Conservation (phyloP, 139 green algal genomes). For the Edaphochlamys debaryana region DNA sequence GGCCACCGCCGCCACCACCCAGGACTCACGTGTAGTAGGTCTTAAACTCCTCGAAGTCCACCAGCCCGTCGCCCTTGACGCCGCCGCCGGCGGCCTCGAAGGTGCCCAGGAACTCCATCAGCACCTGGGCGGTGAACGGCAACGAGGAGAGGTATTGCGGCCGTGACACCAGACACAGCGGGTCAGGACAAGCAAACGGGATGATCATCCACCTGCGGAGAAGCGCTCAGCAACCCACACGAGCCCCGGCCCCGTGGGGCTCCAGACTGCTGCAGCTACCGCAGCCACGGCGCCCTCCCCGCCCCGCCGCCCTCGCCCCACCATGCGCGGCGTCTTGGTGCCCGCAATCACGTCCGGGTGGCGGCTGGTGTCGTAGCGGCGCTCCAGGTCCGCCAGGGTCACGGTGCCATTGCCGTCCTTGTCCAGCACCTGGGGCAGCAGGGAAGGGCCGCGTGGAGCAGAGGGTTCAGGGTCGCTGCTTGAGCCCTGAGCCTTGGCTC, state of each 20-base stretch:
- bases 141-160: too few species aligned
- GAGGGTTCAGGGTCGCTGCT: too few species aligned
- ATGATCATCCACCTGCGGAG: too few species aligned
- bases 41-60: slow-evolving; percentile 65
- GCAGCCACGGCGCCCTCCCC: too few species aligned
- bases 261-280: too few species aligned
- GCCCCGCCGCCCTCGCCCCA: too few species aligned
- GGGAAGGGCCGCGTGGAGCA: not conserved
- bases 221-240: too few species aligned
- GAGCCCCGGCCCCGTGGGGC: too few species aligned
- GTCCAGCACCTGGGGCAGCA: slow-evolving; percentile 49
- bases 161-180: too few species aligned
- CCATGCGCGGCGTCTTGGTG: slow-evolving; percentile 53
- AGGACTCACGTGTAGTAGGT: slow-evolving; percentile 60
- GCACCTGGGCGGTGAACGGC: slow-evolving; percentile 11
- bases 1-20: too few species aligned
- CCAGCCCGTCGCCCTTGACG: slow-evolving; percentile 46
- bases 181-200: too few species aligned
- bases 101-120: slow-evolving; percentile 58
- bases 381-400: slow-evolving; percentile 56
- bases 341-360: slow-evolving; percentile 66
- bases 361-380: slow-evolving; percentile 49
- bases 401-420: slow-evolving; percentile 51
- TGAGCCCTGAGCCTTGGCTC: too few species aligned
- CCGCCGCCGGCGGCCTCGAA: slow-evolving; percentile 61